Conservation (phyloP, 169 alveolate genomes). For the Theileria parva region DNA sequence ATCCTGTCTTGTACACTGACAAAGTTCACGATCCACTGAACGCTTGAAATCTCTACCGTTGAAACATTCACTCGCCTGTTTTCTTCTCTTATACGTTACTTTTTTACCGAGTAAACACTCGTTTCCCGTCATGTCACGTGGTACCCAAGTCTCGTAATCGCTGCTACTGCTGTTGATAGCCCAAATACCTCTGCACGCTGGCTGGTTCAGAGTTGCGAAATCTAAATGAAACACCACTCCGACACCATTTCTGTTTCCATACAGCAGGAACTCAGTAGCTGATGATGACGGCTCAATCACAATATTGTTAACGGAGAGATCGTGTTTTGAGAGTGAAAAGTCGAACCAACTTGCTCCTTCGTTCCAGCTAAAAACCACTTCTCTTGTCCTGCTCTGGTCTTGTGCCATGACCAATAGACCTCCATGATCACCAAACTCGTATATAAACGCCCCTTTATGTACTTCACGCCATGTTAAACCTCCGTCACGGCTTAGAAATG, state of each 20-base stretch:
- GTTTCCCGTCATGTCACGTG: slow-evolving; percentile 79
- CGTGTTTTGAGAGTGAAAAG: slow-evolving; percentile 83
- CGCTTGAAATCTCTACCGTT: slow-evolving; percentile 95
- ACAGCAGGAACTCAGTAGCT: slow-evolving; percentile 91
- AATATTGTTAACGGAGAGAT: slow-evolving; percentile 90
- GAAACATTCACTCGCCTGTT: slow-evolving; percentile 93
- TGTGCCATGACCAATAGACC: slow-evolving; percentile 96
- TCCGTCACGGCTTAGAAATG: slow-evolving; percentile 96
- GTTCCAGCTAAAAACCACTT: slow-evolving; percentile 91
- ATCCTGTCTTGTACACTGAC: slow-evolving; percentile 95
- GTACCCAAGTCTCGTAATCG: slow-evolving; percentile 96
- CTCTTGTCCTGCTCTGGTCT: slow-evolving; percentile 82
- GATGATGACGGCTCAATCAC: slow-evolving; percentile 95
- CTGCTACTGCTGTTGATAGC: slow-evolving; percentile 90
- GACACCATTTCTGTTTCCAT: slow-evolving; percentile 89
- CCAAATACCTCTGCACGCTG: slow-evolving; percentile 92
- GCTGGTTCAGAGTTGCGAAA: slow-evolving; percentile 92
- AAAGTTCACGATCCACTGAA: slow-evolving; percentile 83
- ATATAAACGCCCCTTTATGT: slow-evolving; percentile 95
- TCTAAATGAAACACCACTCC: slow-evolving; percentile 93
- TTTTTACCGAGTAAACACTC: slow-evolving; percentile 91
- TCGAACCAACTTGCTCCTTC: slow-evolving; percentile 98
- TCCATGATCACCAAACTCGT: slow-evolving; percentile 99
- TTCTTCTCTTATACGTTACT: slow-evolving; percentile 91
- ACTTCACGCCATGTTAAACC: slow-evolving; percentile 97